These are phyloP conservation scores for Saccharomycopsis sp. DNA, from an alignment of 805 yeast species.

Conservation along the genomic window DNA sequence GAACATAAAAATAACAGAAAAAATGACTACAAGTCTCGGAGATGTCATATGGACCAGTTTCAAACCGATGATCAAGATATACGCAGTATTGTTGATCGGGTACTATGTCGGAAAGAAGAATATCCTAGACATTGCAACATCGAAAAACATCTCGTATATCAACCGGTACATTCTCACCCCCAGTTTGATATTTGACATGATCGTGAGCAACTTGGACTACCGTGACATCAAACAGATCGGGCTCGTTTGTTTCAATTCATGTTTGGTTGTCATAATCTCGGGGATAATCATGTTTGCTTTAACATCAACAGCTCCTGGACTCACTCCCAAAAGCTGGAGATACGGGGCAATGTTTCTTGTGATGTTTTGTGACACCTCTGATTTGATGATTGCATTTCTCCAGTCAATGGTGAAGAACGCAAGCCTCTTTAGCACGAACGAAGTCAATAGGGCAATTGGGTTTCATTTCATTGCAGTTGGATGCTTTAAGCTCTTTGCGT, in stretches of 20 bases:
- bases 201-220: constrained; percentile 59
- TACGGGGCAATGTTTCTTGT: constrained; percentile 75
- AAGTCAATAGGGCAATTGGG: constrained; percentile 72
- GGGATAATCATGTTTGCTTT: constrained; percentile 25
- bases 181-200: constrained; percentile 64
- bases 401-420: constrained; percentile 62
- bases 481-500: constrained; percentile 57
- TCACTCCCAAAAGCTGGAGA: constrained; percentile 59
- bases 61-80: constrained; percentile 79
- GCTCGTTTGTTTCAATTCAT: constrained; percentile 44
- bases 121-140: constrained; percentile 56
- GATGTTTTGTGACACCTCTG: constrained; percentile 70
- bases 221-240: constrained; percentile 67
- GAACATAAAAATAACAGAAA: neutral
- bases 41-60: constrained; percentile 29
- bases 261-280: constrained; percentile 40
- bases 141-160: constrained; percentile 62
- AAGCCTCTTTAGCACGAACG: constrained; percentile 42
- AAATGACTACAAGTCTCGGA: neutral
- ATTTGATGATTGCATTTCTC: constrained; percentile 75
- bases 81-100: constrained; percentile 62
- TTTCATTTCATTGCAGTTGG: constrained; percentile 72
- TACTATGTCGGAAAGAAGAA: constrained; percentile 55
- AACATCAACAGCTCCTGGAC: constrained; percentile 32
- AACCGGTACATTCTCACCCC: constrained; percentile 68